A percentile compares a stretch with the other conserved stretches of the same genome.
Conservation (phyloP, 2,329 filamentous ascomycete species). For the Fusarium goolgardi region DNA sequence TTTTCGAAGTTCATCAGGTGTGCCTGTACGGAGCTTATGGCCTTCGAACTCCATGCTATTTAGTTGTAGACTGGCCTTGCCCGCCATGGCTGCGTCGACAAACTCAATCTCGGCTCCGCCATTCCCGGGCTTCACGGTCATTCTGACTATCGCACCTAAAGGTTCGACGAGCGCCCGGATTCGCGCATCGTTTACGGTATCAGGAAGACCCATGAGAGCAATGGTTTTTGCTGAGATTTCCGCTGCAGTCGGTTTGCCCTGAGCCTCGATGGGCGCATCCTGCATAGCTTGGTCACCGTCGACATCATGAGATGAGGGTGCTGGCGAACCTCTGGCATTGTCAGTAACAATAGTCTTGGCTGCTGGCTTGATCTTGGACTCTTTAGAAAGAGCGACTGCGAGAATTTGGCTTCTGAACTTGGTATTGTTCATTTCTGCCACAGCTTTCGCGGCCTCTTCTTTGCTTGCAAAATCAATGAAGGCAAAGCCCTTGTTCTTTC, state of each 20-base stretch:
- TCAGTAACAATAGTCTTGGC: slow-evolving; percentile 58
- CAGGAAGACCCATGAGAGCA: slow-evolving; percentile 85
- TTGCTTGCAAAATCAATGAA: slow-evolving; percentile 82
- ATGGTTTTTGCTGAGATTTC: slow-evolving; percentile 76
- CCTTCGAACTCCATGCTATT: slow-evolving; percentile 67
- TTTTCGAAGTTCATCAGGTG: slow-evolving; percentile 65
- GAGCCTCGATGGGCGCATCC: slow-evolving; percentile 41
- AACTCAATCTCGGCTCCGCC: slow-evolving; percentile 90
- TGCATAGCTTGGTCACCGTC: slow-evolving; percentile 57
- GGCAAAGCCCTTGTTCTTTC: slow-evolving; percentile 79
- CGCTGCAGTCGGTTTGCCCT: slow-evolving; percentile 54
- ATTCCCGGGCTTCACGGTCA: slow-evolving; percentile 83
- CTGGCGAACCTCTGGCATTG: slow-evolving; percentile 51
- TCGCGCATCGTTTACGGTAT: slow-evolving; percentile 90
- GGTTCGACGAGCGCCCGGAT: slow-evolving; percentile 78
- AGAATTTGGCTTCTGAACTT: slow-evolving; percentile 76
- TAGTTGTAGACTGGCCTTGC: slow-evolving; percentile 73
- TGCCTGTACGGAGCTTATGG: slow-evolving; percentile 65
- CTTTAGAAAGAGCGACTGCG: slow-evolving; percentile 70
- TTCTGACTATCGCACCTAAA: slow-evolving; percentile 77
- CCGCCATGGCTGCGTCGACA: slow-evolving; percentile 73
- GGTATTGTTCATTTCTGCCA: slow-evolving; percentile 75
- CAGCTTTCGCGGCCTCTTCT: slow-evolving; percentile 74
- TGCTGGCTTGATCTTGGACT: slow-evolving; percentile 66
- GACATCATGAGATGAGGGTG: slow-evolving; percentile 50